Evolutionary conservation across 306 rosid genomes (phyloP), one percentile per base, ranked within the genome.

Genomic region (Senna siamea): DNA sequence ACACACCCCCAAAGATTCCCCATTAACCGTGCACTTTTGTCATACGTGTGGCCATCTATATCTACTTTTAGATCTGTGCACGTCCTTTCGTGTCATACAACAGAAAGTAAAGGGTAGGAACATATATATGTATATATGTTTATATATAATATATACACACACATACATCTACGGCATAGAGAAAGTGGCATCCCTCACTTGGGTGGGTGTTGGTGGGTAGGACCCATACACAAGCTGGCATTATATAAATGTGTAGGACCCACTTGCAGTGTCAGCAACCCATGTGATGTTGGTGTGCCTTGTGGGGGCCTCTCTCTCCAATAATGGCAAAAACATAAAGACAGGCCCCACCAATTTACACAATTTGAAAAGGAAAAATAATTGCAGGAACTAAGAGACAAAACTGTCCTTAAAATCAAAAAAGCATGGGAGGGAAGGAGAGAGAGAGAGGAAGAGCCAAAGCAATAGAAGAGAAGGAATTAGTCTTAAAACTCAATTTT

Each of bases 11-110:
- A 88, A 87, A 87, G 90, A 87, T 90, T 87, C 93, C 74, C 92
- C 74, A 59, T 54, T 67, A 78, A 76, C 88, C 81, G 90, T 70
- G 75, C 84, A 80, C 70, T 89, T 89, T 93, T 93, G 89, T 90
- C 98, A 85, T 90, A 84, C 93, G 85, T 87, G 92, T 80, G 93
- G 66, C 76, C 88, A 87, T 84, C 85, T 79, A 72, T 81, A 47
- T 84, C 82, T 51, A 41, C 83, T 78, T 87, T 83, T 60, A 77
- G 74, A 80, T 82, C 82, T 85, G 50, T 83, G 78, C 80, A 78
- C 75, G 88, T 87, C 90, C 86, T 79, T 82, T 82, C 84, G 72
- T 79, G 75, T 72, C 87, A 86, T 30, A 4, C 10, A 18, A 41
- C 68, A 77, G 53, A 70, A 64, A 76, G 37, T 14, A 76, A n/a